phyloP scores from a whole-genome alignment of 2,329 filamentous ascomycete species.

The Stachybotrys echinatus region DNA sequence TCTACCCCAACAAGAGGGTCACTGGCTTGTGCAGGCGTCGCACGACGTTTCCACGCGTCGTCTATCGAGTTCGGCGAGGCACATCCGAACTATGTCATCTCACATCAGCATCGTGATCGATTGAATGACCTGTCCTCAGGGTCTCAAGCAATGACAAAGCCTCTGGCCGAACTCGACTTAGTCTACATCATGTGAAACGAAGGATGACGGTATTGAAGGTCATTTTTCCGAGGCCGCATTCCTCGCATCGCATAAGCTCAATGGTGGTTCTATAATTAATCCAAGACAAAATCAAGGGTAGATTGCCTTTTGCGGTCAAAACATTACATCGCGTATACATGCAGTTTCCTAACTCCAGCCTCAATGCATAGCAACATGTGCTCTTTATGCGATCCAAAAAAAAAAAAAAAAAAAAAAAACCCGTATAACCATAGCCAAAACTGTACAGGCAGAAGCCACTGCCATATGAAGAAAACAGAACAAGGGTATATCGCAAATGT shows the following conservation, averaged over 20 bases:
- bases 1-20: not conserved
- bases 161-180: too few species aligned
- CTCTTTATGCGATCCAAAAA: not conserved
- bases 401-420: too few species aligned
- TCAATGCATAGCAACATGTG: not conserved
- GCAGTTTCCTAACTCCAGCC: too few species aligned
- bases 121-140: too few species aligned
- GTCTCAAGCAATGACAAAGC: too few species aligned
- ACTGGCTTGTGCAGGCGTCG: too few species aligned
- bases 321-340: not conserved
- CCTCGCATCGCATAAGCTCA: not conserved
- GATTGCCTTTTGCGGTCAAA: not conserved
- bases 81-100: too few species aligned
- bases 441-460: not conserved
- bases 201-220: too few species aligned
- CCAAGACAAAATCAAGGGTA: not conserved
- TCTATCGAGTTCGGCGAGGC: not conserved
- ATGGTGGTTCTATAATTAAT: not conserved
- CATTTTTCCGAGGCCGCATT: too few species aligned
- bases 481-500: not conserved
- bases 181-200: too few species aligned
- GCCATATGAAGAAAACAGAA: not conserved
- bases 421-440: not conserved
- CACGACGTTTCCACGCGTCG: too few species aligned
- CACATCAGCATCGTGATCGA: too few species aligned